Evolutionary conservation across 371 early-diverging fungal genomes (phyloP), one percentile per base, ranked within the genome.

Genomic region (Coemansia sp.): DNA sequence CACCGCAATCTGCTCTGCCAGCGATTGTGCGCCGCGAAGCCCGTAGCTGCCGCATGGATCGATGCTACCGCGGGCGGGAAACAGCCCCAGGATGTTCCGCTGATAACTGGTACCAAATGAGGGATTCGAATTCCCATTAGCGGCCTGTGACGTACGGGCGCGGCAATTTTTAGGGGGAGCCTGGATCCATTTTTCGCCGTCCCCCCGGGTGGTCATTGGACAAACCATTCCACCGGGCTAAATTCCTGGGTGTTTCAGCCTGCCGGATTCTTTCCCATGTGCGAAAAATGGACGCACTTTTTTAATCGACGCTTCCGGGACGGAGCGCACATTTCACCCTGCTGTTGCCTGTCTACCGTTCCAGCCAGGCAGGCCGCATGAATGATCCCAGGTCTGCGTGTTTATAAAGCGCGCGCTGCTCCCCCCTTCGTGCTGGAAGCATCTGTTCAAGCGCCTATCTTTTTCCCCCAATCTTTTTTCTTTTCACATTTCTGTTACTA

Each of bases 211-310:
- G 38, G 20, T 36, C 53, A 53, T 53, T 53, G 38, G 53, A 36
- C 33, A 53, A 38, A n/a, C 48, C 33, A 36, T 53, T 53, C 53
- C 53, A 53, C 53, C 53, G 53, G 53, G 53, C 53, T 53, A 53
- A 53, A 52, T 35, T 34, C 34, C 12, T 51, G 38, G 38, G 38
- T 35, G 53, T 53, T 53, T 53, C 53, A 53, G 53, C 53, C 53
- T 36, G 53, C 53, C 20, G 16, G 38, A 7, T 16, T 35, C 35
- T 52, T 53, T 53, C 53, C 35, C 53, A 53, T 53, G 51, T 51
- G 35, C 11, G 33, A 51, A 33, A 51, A 51, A 51, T 53, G 53
- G 36, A 36, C 53, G 53, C 38, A 16, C 35, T 36, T 52, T 53
- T 38, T 36, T 14, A 10, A 34, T 51, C 16, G 9, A 20, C 16